Conservation (phyloP, 2,329 filamentous ascomycete genomes). For the Alternaria triticina region DNA sequence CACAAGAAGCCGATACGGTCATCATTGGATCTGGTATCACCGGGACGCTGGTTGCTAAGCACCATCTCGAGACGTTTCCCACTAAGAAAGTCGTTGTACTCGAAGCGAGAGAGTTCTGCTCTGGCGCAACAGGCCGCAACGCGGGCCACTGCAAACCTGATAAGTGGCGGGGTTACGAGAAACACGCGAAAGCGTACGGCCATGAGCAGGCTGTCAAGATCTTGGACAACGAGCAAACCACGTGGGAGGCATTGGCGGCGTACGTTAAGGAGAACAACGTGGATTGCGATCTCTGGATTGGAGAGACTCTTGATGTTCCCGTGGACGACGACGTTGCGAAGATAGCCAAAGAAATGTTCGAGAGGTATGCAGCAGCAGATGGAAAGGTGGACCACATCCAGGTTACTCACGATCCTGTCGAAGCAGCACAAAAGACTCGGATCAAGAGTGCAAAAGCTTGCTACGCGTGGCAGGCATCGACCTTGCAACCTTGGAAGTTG, state of each 20-base stretch:
- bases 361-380: slow-evolving; percentile 25
- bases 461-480: slow-evolving; percentile 34
- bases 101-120: slow-evolving; percentile 40
- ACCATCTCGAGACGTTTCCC: slow-evolving; percentile 29
- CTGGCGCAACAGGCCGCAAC: slow-evolving; percentile 38
- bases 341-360: slow-evolving; percentile 25
- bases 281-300: slow-evolving; percentile 37
- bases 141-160: slow-evolving; percentile 38
- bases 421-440: slow-evolving; percentile 19
- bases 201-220: slow-evolving; percentile 35
- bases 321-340: slow-evolving; percentile 32
- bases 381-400: slow-evolving; percentile 31
- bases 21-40: slow-evolving; percentile 45
- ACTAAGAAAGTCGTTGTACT: slow-evolving; percentile 24
- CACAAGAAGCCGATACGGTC: slow-evolving; percentile 39
- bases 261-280: slow-evolving; percentile 31
- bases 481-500: slow-evolving; percentile 36
- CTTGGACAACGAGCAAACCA: slow-evolving; percentile 33
- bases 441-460: slow-evolving; percentile 33
- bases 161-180: slow-evolving; percentile 34
- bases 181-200: slow-evolving; percentile 35
- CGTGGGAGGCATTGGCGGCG: slow-evolving; percentile 27
- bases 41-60: slow-evolving; percentile 27
- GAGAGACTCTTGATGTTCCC: slow-evolving; percentile 35
- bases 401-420: slow-evolving; percentile 24